phyloP scores from a whole-genome alignment of 805 yeast species.

The Zygosaccharomyces bailii region DNA sequence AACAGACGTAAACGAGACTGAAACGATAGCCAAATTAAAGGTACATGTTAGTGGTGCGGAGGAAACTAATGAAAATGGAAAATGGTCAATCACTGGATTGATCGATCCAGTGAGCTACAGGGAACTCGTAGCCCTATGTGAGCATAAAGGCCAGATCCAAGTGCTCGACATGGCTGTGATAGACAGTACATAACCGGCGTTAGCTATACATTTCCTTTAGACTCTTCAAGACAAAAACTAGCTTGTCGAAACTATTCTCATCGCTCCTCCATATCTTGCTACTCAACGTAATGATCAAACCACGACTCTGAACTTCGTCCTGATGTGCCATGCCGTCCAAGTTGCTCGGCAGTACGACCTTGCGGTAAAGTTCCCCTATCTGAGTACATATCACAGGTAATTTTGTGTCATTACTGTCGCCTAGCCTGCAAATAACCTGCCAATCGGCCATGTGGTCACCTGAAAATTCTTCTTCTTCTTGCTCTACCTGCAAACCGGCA shows the following conservation, averaged over 20 bases:
- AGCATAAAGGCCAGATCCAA: constrained; percentile 57
- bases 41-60: constrained; percentile 43
- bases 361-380: constrained; percentile 35
- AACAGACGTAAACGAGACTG: constrained; percentile 46
- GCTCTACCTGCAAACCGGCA: constrained; percentile 21
- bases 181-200: constrained; percentile 31
- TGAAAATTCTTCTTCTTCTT: constrained; percentile 20
- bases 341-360: constrained; percentile 24
- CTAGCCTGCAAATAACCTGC: constrained; percentile 47
- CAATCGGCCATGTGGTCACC: constrained; percentile 37
- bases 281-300: constrained; percentile 43
- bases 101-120: constrained; percentile 86
- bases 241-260: constrained; percentile 41
- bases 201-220: constrained; percentile 29
- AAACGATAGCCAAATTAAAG: constrained; percentile 40
- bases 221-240: constrained; percentile 42
- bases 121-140: constrained; percentile 59
- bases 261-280: constrained; percentile 42
- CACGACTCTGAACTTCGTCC: constrained; percentile 10
- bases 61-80: constrained; percentile 44
- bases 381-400: constrained; percentile 48
- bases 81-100: constrained; percentile 59
- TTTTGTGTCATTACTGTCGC: constrained; percentile 46
- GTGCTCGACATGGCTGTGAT: constrained; percentile 86
- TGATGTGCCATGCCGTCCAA: constrained; percentile 13